phyloP scores from a whole-genome alignment of 208 protist species.

The Trichomonas tenax region DNA sequence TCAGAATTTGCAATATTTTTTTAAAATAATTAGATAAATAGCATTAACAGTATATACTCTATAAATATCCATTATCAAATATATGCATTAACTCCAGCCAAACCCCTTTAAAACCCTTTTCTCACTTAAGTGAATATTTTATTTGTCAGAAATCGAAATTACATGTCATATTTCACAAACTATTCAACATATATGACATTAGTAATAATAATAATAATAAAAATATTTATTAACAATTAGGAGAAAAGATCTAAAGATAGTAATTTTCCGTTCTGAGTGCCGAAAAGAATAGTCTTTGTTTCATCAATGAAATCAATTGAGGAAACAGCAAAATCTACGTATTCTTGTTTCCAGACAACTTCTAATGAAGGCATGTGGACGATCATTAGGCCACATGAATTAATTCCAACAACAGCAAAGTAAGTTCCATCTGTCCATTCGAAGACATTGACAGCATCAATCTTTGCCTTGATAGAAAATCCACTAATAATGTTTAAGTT shows the following conservation, averaged over 20 bases:
- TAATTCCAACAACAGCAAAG: background rate
- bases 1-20: too few relatives aligned
- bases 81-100: too few relatives aligned
- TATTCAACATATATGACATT: too few relatives aligned
- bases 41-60: too few relatives aligned
- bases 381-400: background rate
- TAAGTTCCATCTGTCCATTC: background rate
- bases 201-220: too few relatives aligned
- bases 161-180: too few relatives aligned
- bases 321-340: background rate
- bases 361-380: background rate
- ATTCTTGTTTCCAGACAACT: background rate
- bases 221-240: background rate
- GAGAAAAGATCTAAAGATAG: background rate
- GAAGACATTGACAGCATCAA: background rate
- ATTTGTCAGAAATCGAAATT: too few relatives aligned
- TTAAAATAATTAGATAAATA: too few relatives aligned
- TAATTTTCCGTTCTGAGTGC: background rate
- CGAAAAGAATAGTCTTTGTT: background rate
- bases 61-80: too few relatives aligned
- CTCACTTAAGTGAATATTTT: too few relatives aligned
- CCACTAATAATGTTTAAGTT: background rate
- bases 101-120: too few relatives aligned
- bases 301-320: background rate
- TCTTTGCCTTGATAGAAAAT: background rate